These are phyloP conservation scores for Astragalus membranaceus DNA, from an alignment of 306 rosid genomes.

Conservation along the genomic window DNA sequence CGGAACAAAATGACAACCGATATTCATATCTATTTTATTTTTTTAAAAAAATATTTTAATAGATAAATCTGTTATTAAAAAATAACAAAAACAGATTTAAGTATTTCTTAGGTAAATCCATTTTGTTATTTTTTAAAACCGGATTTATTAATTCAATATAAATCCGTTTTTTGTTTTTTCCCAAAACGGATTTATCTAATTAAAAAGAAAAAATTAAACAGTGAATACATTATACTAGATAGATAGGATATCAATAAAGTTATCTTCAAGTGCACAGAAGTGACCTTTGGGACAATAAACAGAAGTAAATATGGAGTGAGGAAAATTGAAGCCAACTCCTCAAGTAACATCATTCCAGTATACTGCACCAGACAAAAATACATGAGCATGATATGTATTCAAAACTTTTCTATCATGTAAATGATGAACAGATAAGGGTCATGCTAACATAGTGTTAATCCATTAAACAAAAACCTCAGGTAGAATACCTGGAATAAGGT, in stretches of 20 bases:
- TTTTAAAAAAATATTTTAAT: too few species aligned
- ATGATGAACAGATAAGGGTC: neutral
- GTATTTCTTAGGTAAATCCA: too few species aligned
- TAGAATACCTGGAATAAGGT: conserved; percentile 77
- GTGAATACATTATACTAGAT: conserved; percentile 4
- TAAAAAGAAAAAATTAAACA: conserved; percentile 17
- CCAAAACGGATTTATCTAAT: too few species aligned
- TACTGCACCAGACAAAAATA: conserved; percentile 46
- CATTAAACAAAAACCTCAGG: neutral
- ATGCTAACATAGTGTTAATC: conserved; percentile 12
- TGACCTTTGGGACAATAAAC: conserved; percentile 79
- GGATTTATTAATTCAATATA: too few species aligned
- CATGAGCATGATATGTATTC: conserved; percentile 11
- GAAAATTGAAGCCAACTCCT: conserved; percentile 96
- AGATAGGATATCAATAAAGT: neutral
- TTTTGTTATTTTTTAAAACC: too few species aligned
- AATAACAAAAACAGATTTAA: too few species aligned
- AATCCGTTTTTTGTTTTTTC: too few species aligned
- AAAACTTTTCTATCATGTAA: neutral
- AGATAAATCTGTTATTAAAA: too few species aligned
- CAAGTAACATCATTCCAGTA: conserved; percentile 92
- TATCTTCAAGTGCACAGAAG: neutral
- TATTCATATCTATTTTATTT: too few species aligned
- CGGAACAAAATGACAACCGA: too few species aligned
- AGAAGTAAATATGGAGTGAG: conserved; percentile 89